These are phyloP conservation scores for Umbilicaria muhlenbergii DNA, from an alignment of 495 filamentous ascomycete species.

Conservation along the genomic window DNA sequence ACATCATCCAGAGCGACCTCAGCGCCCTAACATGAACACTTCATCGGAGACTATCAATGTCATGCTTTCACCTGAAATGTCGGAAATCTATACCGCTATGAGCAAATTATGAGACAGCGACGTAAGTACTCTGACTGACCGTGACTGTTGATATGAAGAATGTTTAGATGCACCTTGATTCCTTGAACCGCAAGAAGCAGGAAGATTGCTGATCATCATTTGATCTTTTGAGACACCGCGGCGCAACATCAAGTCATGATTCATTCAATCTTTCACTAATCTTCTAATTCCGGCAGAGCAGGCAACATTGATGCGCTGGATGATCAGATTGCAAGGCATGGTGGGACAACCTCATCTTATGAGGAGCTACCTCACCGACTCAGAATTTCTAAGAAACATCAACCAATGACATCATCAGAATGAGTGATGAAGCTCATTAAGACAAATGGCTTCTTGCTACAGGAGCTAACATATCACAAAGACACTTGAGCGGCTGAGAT, in stretches of 20 bases:
- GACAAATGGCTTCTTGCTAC: neutral
- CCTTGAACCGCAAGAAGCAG: too few species aligned
- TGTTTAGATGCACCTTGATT: too few species aligned
- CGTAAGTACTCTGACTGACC: too few species aligned
- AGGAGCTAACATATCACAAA: slow-evolving; percentile 1
- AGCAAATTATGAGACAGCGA: too few species aligned
- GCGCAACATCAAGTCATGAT: neutral
- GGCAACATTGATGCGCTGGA: neutral
- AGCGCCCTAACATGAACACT: too few species aligned
- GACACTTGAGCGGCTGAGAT: neutral
- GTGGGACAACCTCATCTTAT: neutral
- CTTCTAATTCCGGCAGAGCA: neutral
- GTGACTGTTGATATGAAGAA: too few species aligned
- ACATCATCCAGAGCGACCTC: too few species aligned
- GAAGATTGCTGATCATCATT: neutral
- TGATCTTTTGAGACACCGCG: neutral
- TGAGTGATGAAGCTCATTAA: neutral
- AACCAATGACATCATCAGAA: neutral
- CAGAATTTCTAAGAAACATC: neutral
- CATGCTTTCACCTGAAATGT: too few species aligned
- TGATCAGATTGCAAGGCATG: neutral
- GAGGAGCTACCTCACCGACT: neutral
- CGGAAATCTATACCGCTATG: too few species aligned
- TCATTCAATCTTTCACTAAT: neutral
- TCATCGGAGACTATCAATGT: too few species aligned